These are phyloP conservation scores for Sporothrix pallida DNA, from an alignment of 2,329 filamentous ascomycete genomes.

Conservation along the genomic window DNA sequence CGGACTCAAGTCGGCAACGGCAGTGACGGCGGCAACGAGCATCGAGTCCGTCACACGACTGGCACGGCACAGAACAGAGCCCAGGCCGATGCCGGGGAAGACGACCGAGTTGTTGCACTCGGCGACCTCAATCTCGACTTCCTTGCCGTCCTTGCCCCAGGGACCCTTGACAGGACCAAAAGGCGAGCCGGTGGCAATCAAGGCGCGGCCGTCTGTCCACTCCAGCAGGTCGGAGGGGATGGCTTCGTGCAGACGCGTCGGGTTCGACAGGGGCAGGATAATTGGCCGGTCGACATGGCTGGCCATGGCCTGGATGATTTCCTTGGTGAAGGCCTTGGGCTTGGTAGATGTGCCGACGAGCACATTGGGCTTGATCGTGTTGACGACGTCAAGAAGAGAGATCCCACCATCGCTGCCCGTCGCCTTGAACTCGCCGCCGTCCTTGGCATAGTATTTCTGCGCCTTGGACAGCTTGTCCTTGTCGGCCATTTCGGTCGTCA, in stretches of 20 bases:
- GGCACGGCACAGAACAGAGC: slow-evolving; percentile 72
- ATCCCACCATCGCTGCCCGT: not conserved
- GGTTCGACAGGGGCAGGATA: slow-evolving; percentile 82
- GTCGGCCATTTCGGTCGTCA: slow-evolving; percentile 61
- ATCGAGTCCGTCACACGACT: slow-evolving; percentile 74
- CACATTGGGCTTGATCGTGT: slow-evolving; percentile 76
- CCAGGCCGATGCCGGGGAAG: slow-evolving; percentile 86
- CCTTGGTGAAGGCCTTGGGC: slow-evolving; percentile 75
- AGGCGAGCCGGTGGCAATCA: slow-evolving; percentile 83
- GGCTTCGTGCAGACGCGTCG: slow-evolving; percentile 82
- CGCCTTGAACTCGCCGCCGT: slow-evolving; percentile 64
- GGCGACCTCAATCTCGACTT: slow-evolving; percentile 60
- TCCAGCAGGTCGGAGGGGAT: slow-evolving; percentile 74
- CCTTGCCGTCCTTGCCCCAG: slow-evolving; percentile 55
- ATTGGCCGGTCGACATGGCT: slow-evolving; percentile 74
- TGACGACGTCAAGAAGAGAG: slow-evolving; percentile 68
- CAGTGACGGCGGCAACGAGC: slow-evolving; percentile 79
- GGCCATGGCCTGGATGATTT: slow-evolving; percentile 77
- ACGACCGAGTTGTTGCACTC: slow-evolving; percentile 90
- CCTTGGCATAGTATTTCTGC: slow-evolving; percentile 70
- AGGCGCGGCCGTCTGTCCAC: slow-evolving; percentile 78
- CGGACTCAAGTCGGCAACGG: slow-evolving; percentile 73
- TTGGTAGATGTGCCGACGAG: slow-evolving; percentile 84
- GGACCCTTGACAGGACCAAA: slow-evolving; percentile 73
- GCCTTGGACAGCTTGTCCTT: slow-evolving; percentile 57